These are phyloP conservation scores for Rutidosis leptorrhynchoides DNA, from an alignment of 129 eudicot genomes.

Conservation along the genomic window DNA sequence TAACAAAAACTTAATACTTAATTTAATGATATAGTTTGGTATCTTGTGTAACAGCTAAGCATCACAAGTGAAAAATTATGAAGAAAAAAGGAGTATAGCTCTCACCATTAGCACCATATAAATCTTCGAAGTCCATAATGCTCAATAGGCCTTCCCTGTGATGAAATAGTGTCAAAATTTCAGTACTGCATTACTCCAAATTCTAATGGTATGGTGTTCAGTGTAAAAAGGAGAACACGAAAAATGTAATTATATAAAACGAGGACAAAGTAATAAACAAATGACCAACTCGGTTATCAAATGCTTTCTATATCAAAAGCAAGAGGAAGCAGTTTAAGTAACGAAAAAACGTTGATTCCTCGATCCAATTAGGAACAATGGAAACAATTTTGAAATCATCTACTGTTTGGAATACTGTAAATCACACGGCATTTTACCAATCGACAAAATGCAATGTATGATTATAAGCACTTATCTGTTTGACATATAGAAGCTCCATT, in stretches of 20 bases:
- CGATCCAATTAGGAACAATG: not conserved
- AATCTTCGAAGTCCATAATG: slow-evolving; percentile 52
- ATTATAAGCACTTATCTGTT: not conserved
- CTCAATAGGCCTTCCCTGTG: slow-evolving; percentile 34
- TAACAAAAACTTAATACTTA: not conserved
- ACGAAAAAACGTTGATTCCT: not conserved
- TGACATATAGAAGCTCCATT: not conserved
- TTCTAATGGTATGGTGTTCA: slow-evolving; percentile 2
- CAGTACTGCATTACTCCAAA: slow-evolving; percentile 19
- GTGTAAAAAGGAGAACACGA: slow-evolving; percentile 2
- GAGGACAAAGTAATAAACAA: not conserved
- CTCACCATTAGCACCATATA: slow-evolving; percentile 40
- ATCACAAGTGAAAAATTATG: not conserved
- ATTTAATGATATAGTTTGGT: slow-evolving; percentile 10
- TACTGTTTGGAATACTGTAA: not conserved
- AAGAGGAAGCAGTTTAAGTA: not conserved
- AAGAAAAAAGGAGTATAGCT: slow-evolving; percentile 10
- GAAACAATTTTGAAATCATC: not conserved
- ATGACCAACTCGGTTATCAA: not conserved
- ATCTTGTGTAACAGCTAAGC: slow-evolving; percentile 11
- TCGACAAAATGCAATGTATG: not conserved
- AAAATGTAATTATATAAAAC: not conserved
- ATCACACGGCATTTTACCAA: not conserved
- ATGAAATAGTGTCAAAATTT: slow-evolving; percentile 25
- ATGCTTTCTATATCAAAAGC: not conserved